Evolutionary conservation across 2,329 filamentous ascomycete species (phyloP), one percentile per base, ranked within the genome.

Genomic region (Arthrobotrys musiformis): DNA sequence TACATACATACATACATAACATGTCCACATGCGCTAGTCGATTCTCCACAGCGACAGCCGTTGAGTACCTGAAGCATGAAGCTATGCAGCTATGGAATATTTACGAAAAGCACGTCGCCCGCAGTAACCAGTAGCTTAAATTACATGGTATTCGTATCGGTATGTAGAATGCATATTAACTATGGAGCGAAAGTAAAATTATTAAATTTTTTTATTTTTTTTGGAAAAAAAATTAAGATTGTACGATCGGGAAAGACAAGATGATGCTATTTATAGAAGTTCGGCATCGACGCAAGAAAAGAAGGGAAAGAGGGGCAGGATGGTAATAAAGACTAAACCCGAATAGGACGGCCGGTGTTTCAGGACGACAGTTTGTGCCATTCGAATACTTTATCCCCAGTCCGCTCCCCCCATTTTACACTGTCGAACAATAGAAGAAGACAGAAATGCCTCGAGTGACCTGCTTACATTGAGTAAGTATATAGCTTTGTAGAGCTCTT

Each of bases 291-390:
- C 19, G 42, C 56, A 4, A 6, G n/a, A 42, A 8, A 19, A 4
- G 5, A 42, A 15, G 37, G n/a, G n/a, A n/a, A n/a, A n/a, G n/a
- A n/a, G n/a, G n/a, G n/a, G n/a, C n/a, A n/a, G n/a, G n/a, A n/a
- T n/a, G 69, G 69, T 48, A 35, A 66, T 52, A 56, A 24, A 33
- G n/a, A 44, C 73, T 77, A 77, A 77, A 26, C 73, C 66, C 15
- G 19, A 77, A 77, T 22, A 56, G 73, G 50, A n/a, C 50, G 37
- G 40, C 61, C 52, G 35, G 58, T 77, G 73, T 77, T 77, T 77
- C 73, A 77, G 73, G 33, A 70, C 60, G 44, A 46, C 54, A 37
- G 26, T 46, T 42, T 42, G 37, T 42, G 17, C 37, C 37, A 42
- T 42, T n/a, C n/a, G n/a, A n/a, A n/a, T n/a, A n/a, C n/a, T n/a